Evolutionary conservation across 2,329 filamentous ascomycete species (phyloP), one percentile per base, ranked within the genome.

Genomic region (Neurospora sp.): DNA sequence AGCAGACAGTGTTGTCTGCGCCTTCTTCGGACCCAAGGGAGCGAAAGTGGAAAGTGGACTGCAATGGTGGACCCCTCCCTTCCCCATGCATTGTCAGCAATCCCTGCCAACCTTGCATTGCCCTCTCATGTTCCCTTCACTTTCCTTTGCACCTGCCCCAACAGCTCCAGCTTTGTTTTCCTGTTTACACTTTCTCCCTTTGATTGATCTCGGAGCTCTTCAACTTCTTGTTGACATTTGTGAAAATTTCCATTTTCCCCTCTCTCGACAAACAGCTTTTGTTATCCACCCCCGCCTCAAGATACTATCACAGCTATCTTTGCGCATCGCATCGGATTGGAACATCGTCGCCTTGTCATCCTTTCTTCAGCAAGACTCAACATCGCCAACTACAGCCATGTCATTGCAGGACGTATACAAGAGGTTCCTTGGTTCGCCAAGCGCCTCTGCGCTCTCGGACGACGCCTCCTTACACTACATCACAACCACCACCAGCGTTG

Each of bases 391-490:
- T 62, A 15, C 52, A 23, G 37, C 69, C 72, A 87, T 86, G 84
- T 79, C 84, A 73, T 78, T 86, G 73, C 83, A 83, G 73, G 77
- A 80, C 74, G 79, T 85, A 71, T 95, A 95, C 83, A 86, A 89
- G 83, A 87, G 88, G 82, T 94, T 93, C 79, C 84, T 94, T 69
- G 84, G 86, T 77, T 83, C 87, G 72, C 91, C 91, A 72, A 89
- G 82, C 80, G 82, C 88, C 69, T 86, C 87, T 69, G 82, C 87
- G 70, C 83, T 95, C 76, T 85, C 89, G 41, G 81, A 86, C 69
- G 85, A 90, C 79, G 90, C 90, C 70, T 87, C 90, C 65, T 82
- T 94, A 75, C 89, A 95, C 84, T 99, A 98, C 83, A 90, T 98
- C 79, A 93, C 94, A 69, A 97, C 95, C 8, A 90, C 93, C 12